phyloP scores from a whole-genome alignment of 192 early-diverging fungal genomes.

The Coemansia sp. region DNA sequence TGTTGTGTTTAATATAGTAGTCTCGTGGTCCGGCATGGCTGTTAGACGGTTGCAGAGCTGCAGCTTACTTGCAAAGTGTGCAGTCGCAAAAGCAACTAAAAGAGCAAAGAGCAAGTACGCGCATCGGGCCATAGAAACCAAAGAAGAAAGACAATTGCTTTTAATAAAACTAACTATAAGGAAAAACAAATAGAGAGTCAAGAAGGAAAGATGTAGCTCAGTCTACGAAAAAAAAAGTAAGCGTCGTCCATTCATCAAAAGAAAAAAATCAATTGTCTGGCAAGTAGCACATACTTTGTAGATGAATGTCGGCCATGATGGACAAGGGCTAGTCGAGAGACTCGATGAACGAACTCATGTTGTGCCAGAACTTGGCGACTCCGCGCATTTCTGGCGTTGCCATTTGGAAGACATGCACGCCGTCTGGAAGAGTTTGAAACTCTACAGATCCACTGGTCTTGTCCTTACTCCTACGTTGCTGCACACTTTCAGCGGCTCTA shows the following conservation, averaged over 20 bases:
- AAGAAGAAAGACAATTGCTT: background rate
- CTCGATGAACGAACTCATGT: constrained; percentile 15
- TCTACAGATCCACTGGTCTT: background rate
- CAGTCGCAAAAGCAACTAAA: background rate
- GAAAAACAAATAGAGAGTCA: background rate
- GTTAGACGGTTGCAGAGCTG: background rate
- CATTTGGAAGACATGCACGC: constrained; percentile 45
- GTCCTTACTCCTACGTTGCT: background rate
- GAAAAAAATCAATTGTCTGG: background rate
- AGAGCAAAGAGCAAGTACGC: background rate
- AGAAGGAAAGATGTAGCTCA: background rate
- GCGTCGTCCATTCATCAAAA: too few species aligned
- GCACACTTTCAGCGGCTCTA: background rate
- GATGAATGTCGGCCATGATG: too few species aligned
- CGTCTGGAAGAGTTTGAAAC: constrained; percentile 18
- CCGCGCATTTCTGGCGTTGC: background rate
- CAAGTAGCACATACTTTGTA: too few species aligned
- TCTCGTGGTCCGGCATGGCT: background rate
- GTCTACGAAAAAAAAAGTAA: background rate
- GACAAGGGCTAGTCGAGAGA: background rate
- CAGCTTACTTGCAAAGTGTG: background rate
- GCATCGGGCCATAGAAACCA: background rate
- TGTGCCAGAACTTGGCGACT: constrained; percentile 12
- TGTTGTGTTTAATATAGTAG: background rate
- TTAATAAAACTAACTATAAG: background rate